Percentiles rank a stretch among this genome's conserved stretches.
Evolutionary conservation across 345 rosid species (phyloP).

Genomic region (Gossypium longicalyx): DNA sequence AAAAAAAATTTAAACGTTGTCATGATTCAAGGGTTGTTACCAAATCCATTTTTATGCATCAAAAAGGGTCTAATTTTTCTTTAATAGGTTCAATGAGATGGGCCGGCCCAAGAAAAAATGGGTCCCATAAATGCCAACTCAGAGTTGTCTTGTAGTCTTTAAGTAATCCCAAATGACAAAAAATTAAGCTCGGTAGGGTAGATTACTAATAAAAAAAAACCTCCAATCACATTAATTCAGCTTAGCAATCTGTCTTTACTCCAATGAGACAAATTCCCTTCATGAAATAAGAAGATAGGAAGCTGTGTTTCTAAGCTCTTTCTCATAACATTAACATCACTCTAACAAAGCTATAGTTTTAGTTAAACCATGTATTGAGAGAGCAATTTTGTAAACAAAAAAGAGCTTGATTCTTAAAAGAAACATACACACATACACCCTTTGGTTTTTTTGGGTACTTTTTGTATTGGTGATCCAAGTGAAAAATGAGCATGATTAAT

Average conservation of each 20-base stretch:
- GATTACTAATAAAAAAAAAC: constrained; percentile 9
- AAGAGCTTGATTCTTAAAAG: neutral
- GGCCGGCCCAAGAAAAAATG: constrained; percentile 39
- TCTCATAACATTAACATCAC: neutral
- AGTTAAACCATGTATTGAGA: neutral
- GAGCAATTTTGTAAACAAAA: neutral
- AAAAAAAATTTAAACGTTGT: neutral
- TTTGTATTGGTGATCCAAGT: neutral
- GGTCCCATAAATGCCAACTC: constrained; percentile 9
- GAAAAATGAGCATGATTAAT: constrained; percentile 28
- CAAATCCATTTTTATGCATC: neutral
- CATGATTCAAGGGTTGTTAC: neutral
- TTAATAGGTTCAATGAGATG: constrained; percentile 14
- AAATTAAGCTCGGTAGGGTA: constrained; percentile 20
- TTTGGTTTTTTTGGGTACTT: neutral
- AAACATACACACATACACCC: neutral
- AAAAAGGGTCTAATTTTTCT: neutral
- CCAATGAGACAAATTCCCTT: constrained; percentile 17
- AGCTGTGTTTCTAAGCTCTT: constrained; percentile 2
- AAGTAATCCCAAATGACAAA: constrained; percentile 26
- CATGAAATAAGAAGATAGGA: constrained; percentile 20
- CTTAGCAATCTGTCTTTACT: constrained; percentile 10
- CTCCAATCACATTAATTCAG: constrained; percentile 22
- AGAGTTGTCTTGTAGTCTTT: constrained; percentile 25
- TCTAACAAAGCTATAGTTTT: neutral